Conservation (phyloP, 371 early-diverging fungal genomes). For the Circinella umbellata region DNA sequence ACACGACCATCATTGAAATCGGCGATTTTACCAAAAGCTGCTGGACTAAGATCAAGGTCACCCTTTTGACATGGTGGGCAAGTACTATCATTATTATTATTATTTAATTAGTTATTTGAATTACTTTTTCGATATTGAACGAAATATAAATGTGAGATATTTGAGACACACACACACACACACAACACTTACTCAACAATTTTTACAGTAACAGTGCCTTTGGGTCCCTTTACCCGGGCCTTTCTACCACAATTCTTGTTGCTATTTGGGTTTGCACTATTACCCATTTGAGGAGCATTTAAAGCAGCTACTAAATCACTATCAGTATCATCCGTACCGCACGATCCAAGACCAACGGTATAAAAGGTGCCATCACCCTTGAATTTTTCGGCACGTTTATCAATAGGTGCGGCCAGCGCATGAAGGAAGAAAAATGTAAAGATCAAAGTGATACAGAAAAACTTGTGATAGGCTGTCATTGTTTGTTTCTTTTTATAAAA, state of each 20-base stretch:
- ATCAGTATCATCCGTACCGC: constrained; percentile 29
- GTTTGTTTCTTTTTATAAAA: background rate
- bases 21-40: constrained; percentile 58
- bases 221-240: constrained; percentile 41
- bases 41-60: constrained; percentile 55
- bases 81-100: constrained; percentile 11
- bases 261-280: constrained; percentile 36
- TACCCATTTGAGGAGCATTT: constrained; percentile 53
- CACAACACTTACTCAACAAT: constrained; percentile 20
- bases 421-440: constrained; percentile 9
- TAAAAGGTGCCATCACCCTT: constrained; percentile 49
- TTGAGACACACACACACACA: too few species aligned
- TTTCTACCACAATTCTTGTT: constrained; percentile 46
- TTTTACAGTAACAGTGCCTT: constrained; percentile 39
- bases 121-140: background rate
- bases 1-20: constrained; percentile 47
- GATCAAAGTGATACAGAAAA: constrained; percentile 6
- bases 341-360: constrained; percentile 34
- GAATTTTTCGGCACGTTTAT: constrained; percentile 16
- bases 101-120: background rate
- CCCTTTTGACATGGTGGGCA: constrained; percentile 52
- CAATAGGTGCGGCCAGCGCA: constrained; percentile 23
- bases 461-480: constrained; percentile 12
- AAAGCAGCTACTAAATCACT: constrained; percentile 44
- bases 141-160: too few species aligned